phyloP scores from a whole-genome alignment of 345 rosid genomes.

The Pistacia vera region DNA sequence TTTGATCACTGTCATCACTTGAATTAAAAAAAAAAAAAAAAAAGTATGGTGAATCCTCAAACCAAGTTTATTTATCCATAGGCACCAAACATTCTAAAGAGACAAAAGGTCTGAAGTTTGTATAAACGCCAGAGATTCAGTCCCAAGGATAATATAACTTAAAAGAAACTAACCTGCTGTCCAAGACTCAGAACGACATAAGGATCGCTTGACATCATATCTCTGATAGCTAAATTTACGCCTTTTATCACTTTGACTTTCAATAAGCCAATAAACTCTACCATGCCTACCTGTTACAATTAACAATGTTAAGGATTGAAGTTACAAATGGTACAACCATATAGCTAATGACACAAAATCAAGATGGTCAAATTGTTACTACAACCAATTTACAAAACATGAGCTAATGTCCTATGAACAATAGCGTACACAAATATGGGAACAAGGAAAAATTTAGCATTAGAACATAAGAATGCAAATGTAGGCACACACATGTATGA shows the following conservation, averaged over 20 bases:
- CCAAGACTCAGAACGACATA: conserved; percentile 83
- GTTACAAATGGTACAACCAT: conserved; percentile 13
- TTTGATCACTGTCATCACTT: not conserved
- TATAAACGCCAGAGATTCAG: not conserved
- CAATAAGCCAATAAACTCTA: conserved; percentile 85
- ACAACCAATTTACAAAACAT: conserved; percentile 1
- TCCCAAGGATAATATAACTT: not conserved
- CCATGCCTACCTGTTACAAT: conserved; percentile 73
- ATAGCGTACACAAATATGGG: conserved; percentile 7
- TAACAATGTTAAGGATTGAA: conserved; percentile 23
- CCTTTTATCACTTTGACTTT: conserved; percentile 78
- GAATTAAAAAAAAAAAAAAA: not conserved
- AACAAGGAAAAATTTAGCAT: not conserved
- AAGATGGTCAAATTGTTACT: not conserved
- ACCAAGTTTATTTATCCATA: not conserved
- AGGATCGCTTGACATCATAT: conserved; percentile 96
- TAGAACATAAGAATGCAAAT: not conserved
- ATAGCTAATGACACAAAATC: not conserved
- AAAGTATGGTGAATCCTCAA: not conserved
- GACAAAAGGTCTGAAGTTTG: not conserved
- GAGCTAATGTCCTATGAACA: not conserved
- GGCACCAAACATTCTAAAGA: not conserved
- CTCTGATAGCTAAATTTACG: conserved; percentile 78
- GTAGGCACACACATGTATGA: not conserved
- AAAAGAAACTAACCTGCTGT: conserved; percentile 60